phyloP scores from a whole-genome alignment of 257 asterid genomes.

The Paraleonurus japonicus region DNA sequence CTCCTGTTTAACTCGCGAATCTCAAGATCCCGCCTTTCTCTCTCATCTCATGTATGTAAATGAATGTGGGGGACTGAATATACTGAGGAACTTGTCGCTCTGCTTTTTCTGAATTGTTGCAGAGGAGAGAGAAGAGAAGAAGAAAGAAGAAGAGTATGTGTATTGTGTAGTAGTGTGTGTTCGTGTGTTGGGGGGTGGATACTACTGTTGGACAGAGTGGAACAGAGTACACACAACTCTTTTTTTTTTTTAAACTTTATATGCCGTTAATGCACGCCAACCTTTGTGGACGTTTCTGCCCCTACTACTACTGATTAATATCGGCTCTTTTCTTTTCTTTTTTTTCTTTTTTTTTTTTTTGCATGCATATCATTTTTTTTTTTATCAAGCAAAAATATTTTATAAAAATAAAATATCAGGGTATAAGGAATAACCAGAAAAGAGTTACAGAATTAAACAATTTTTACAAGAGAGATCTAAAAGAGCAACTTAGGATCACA shows the following conservation, averaged over 20 bases:
- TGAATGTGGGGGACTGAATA: constrained; percentile 36
- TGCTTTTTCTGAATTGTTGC: constrained; percentile 42
- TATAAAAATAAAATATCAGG: too few species aligned
- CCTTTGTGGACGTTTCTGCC: constrained; percentile 41
- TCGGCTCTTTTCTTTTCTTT: background rate
- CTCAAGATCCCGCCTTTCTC: constrained; percentile 37
- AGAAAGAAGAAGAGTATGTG: too few species aligned
- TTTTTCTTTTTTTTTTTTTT: background rate
- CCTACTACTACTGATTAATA: constrained; percentile 11
- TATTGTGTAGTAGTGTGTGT: constrained; percentile 29
- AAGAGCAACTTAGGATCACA: too few species aligned
- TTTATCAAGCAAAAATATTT: too few species aligned
- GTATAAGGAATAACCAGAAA: too few species aligned
- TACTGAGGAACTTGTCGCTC: constrained; percentile 62
- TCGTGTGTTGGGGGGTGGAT: constrained; percentile 29
- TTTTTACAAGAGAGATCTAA: too few species aligned
- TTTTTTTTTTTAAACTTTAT: constrained; percentile 43
- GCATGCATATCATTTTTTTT: background rate
- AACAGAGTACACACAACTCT: constrained; percentile 29
- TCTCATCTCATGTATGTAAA: constrained; percentile 1
- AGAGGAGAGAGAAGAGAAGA: constrained; percentile 44
- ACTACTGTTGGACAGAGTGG: constrained; percentile 40
- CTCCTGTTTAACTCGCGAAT: constrained; percentile 42
- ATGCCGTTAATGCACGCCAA: constrained; percentile 62
- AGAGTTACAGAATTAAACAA: too few species aligned